Conservation (phyloP, 2,329 filamentous ascomycete species). For the Pochonia chlamydosporia region DNA sequence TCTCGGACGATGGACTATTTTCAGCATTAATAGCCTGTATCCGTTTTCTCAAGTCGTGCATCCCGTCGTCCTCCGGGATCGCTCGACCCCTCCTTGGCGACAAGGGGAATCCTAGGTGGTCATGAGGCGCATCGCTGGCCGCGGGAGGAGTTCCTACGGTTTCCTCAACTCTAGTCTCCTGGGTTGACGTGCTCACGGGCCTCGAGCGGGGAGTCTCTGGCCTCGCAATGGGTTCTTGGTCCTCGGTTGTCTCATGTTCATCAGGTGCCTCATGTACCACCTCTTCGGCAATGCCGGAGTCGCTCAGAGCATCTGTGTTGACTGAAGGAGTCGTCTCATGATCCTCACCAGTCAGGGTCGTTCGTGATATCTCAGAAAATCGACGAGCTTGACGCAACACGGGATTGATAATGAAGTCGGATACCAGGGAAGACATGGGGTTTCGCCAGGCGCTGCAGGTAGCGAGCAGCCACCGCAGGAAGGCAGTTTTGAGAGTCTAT, state of each 20-base stretch:
- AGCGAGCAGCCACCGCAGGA: conserved; percentile 1
- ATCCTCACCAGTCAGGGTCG: conserved; percentile 30
- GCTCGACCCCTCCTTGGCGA: conserved; percentile 23
- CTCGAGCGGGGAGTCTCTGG: conserved; percentile 20
- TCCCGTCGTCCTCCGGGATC: conserved; percentile 75
- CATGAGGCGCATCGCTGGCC: conserved; percentile 19
- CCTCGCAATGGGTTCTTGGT: conserved; percentile 11
- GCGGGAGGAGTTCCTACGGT: conserved; percentile 13
- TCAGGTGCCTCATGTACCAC: conserved; percentile 8
- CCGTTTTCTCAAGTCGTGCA: conserved; percentile 58
- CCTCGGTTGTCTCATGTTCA: not conserved
- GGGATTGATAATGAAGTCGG: conserved; percentile 61
- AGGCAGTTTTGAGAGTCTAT: not conserved
- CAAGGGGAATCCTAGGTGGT: conserved; percentile 27
- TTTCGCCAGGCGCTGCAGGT: conserved; percentile 7
- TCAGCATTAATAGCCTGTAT: conserved; percentile 64
- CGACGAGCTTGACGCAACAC: conserved; percentile 61
- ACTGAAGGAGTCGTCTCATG: conserved; percentile 18
- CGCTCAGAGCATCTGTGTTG: conserved; percentile 18
- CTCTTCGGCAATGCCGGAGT: conserved; percentile 18
- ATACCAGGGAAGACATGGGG: conserved; percentile 57
- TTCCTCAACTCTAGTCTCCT: conserved; percentile 28
- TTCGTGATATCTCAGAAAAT: conserved; percentile 47
- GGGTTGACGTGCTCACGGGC: conserved; percentile 27
- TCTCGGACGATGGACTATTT: conserved; percentile 53